Evolutionary conservation across 2,329 filamentous ascomycete species (phyloP).

Genomic region (Grosmannia huntii): DNA sequence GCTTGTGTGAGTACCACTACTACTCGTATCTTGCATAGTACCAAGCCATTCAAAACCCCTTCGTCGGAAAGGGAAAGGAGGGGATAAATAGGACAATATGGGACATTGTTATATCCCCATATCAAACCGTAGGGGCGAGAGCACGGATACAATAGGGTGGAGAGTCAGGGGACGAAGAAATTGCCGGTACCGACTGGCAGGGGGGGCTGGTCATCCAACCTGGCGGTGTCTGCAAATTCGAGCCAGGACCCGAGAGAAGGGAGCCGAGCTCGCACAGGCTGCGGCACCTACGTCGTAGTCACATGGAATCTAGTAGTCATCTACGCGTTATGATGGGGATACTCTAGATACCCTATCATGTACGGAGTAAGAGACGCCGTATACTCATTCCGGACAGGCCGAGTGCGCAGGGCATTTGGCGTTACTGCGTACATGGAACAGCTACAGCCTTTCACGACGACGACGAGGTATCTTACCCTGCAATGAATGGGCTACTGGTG

Average conservation of each 20-base stretch:
- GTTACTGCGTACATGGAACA: no score
- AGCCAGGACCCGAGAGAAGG: constrained; percentile 10
- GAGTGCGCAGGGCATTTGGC: no score
- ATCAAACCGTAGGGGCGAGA: not conserved
- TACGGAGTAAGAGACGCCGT: no score
- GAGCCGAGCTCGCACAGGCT: constrained; percentile 10
- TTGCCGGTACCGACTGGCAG: not conserved
- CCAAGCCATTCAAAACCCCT: no score
- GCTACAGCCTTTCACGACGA: no score
- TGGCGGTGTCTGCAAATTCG: not conserved
- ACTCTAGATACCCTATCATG: not conserved
- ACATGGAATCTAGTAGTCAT: not conserved
- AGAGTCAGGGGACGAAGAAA: not conserved
- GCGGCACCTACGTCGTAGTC: not conserved
- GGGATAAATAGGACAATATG: no score
- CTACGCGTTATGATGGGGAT: not conserved
- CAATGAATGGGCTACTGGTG: no score
- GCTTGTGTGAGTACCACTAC: not conserved
- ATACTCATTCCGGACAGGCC: no score
- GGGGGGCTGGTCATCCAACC: not conserved
- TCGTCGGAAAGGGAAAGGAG: no score
- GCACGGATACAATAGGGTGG: not conserved
- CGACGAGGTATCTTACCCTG: no score
- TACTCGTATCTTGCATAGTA: no score
- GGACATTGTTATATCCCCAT: no score